phyloP scores from a whole-genome alignment of 352 stramenopile species.

The Phytophthora niederhauseri region DNA sequence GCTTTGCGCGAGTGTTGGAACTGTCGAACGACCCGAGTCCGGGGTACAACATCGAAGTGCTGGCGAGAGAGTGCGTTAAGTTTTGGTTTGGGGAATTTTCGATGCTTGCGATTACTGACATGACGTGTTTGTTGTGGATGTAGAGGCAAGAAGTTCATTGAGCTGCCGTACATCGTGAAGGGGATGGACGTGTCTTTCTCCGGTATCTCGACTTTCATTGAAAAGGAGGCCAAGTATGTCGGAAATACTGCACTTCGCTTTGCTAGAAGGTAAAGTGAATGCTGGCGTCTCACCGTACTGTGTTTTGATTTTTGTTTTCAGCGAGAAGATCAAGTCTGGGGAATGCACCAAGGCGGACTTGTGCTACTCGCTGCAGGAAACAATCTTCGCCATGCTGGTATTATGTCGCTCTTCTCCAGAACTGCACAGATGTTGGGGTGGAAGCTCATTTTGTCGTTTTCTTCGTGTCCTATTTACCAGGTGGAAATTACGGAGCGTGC shows the following conservation, averaged over 20 bases:
- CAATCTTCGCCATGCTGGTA: conserved; percentile 99
- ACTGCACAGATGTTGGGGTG: background rate
- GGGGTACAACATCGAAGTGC: conserved; percentile 99
- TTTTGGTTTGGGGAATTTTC: background rate
- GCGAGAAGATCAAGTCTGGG: conserved; percentile 79
- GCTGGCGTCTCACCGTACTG: background rate
- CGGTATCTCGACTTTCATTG: conserved; percentile 97
- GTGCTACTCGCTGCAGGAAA: conserved; percentile 99
- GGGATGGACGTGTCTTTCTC: conserved; percentile 99
- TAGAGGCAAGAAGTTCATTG: conserved; percentile 92
- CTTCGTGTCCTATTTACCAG: conserved; percentile 28
- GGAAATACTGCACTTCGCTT: background rate
- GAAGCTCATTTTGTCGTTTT: conserved; percentile 1
- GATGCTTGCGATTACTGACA: conserved; percentile 1
- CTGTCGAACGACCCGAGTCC: conserved; percentile 99
- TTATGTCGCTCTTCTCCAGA: background rate
- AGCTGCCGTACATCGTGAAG: conserved; percentile 99
- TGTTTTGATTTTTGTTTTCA: conserved; percentile 20
- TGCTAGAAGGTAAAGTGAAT: background rate
- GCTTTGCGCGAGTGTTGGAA: conserved; percentile 95
- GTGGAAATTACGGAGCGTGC: conserved; percentile 99
- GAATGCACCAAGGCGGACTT: conserved; percentile 96
- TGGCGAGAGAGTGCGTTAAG: conserved; percentile 90
- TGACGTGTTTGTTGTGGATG: conserved; percentile 1
- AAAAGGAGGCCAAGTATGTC: conserved; percentile 91